Base-by-base conservation (phyloP, 148 eudicot species). In the Chenopodium berlandieri region DNA sequence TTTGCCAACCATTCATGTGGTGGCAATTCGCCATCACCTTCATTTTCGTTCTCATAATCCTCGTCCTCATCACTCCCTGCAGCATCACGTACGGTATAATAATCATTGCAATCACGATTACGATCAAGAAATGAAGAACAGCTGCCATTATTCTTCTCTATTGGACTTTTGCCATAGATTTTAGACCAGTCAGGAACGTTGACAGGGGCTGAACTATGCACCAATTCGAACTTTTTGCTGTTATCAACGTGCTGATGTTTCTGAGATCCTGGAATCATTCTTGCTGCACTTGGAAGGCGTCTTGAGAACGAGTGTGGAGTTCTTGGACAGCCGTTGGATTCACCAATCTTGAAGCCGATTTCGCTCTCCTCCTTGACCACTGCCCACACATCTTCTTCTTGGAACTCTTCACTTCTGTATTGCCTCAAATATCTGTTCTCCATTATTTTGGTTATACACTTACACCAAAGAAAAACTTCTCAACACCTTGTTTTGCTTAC, bases 131-230 rank as follows among this genome's bases (percentile, higher is more conserved):
- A 69, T 76, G 88, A 69, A 52, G 80, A 37, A 30, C 50, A n/a
- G 65, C 54, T 25, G 4, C 16, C 32, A 52, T 72, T 82, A 56
- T 79, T 82, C 63, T 79, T 83, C 74, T 44, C 76, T 14, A 37
- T 76, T 14, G 87, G 46, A 66, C 23, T 87, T 48, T 83, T 84
- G 8, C 93, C 91, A 73, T 92, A 89, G 19, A 94, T 86, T 78
- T 94, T 91, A 14, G 93, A 85, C 98, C 98, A 91, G 52, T 94
- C 94, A 52, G 97, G 98, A 54, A 94, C 79, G 63, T 83, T 88
- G 1, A 94, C 88, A 27, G 97, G 98, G 23, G 94, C 92, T 46
- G 98, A 94, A 69, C 73, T 82, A 47, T 81, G 90, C 65, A 82
- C 44, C 25, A 80, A 6, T 81, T 73, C 83, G 22, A 80, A 69